These are phyloP conservation scores for Calocybe cyanea DNA, from an alignment of 768 basidiomycete genomes.

Conservation along the genomic window DNA sequence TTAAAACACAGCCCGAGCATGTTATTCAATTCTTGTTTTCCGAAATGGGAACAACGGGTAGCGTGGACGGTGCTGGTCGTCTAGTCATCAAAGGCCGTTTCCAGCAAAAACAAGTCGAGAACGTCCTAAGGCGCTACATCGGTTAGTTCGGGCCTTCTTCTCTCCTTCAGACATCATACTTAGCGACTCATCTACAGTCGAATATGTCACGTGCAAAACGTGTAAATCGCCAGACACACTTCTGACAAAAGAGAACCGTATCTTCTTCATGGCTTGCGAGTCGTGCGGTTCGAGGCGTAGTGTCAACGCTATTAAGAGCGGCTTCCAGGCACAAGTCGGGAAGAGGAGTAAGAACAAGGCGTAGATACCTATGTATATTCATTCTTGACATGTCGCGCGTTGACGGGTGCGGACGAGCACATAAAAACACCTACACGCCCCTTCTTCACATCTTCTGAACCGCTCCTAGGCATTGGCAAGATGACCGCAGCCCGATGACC, in stretches of 20 bases:
- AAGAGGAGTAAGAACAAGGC: slow-evolving; percentile 83
- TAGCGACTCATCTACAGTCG: slow-evolving; percentile 48
- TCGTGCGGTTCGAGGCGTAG: slow-evolving; percentile 88
- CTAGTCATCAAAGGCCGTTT: slow-evolving; percentile 97
- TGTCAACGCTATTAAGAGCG: slow-evolving; percentile 96
- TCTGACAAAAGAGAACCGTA: slow-evolving; percentile 95
- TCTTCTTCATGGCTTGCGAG: slow-evolving; percentile 96
- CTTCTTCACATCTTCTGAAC: too few relatives aligned
- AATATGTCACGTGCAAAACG: slow-evolving; percentile 99
- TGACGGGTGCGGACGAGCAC: too few relatives aligned
- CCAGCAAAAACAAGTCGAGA: slow-evolving; percentile 98
- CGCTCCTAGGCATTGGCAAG: too few relatives aligned
- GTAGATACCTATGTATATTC: slow-evolving; percentile 33
- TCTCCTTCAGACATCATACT: background rate
- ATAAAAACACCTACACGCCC: too few relatives aligned
- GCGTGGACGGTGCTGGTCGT: slow-evolving; percentile 86
- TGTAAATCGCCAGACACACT: slow-evolving; percentile 99
- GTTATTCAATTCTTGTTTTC: slow-evolving; percentile 96
- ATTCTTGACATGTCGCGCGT: background rate
- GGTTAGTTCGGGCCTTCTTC: slow-evolving; percentile 49
- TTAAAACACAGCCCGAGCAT: slow-evolving; percentile 96
- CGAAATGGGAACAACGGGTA: slow-evolving; percentile 97
- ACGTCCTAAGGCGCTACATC: slow-evolving; percentile 93
- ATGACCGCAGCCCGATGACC: too few relatives aligned
- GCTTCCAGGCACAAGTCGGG: slow-evolving; percentile 95